Evolutionary conservation across 1,139 yeast genomes (phyloP).

Genomic region (Debaryomyces subglobosus): DNA sequence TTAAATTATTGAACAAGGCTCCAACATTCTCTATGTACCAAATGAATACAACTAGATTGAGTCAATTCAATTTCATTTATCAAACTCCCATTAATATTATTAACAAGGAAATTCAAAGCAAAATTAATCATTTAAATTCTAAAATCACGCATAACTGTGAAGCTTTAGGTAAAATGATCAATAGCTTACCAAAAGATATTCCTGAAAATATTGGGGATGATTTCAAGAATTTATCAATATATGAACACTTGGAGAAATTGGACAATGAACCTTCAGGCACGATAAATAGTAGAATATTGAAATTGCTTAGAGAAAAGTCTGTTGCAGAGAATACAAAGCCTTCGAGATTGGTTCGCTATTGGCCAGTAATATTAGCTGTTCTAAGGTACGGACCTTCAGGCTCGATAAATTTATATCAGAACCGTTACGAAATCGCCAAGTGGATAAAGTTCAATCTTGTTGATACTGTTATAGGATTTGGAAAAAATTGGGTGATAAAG

Average conservation of each 20-base stretch:
- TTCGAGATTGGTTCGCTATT: slow-evolving; percentile 54
- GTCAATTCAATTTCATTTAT: slow-evolving; percentile 15
- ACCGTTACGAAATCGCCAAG: slow-evolving; percentile 51
- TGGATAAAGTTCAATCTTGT: slow-evolving; percentile 64
- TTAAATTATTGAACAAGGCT: slow-evolving; percentile 6
- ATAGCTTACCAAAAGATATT: slow-evolving; percentile 5
- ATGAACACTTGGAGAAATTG: neutral
- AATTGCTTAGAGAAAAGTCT: neutral
- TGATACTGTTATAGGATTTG: slow-evolving; percentile 68
- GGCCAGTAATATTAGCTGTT: slow-evolving; percentile 58
- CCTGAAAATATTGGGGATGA: slow-evolving; percentile 2
- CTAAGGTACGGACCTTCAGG: slow-evolving; percentile 56
- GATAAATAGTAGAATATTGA: slow-evolving; percentile 3
- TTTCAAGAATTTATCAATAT: slow-evolving; percentile 1
- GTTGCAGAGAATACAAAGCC: slow-evolving; percentile 39
- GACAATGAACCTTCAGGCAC: neutral
- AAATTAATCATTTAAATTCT: slow-evolving; percentile 22
- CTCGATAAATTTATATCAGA: slow-evolving; percentile 45
- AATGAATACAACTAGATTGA: slow-evolving; percentile 3
- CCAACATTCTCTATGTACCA: slow-evolving; percentile 10
- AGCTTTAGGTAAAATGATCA: slow-evolving; percentile 24
- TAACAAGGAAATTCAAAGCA: slow-evolving; percentile 24
- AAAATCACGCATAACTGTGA: slow-evolving; percentile 25
- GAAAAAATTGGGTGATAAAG: slow-evolving; percentile 78
- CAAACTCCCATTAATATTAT: slow-evolving; percentile 24